These are phyloP conservation scores for Chenopodium suecicum DNA, from an alignment of 148 eudicot species.

Conservation along the genomic window DNA sequence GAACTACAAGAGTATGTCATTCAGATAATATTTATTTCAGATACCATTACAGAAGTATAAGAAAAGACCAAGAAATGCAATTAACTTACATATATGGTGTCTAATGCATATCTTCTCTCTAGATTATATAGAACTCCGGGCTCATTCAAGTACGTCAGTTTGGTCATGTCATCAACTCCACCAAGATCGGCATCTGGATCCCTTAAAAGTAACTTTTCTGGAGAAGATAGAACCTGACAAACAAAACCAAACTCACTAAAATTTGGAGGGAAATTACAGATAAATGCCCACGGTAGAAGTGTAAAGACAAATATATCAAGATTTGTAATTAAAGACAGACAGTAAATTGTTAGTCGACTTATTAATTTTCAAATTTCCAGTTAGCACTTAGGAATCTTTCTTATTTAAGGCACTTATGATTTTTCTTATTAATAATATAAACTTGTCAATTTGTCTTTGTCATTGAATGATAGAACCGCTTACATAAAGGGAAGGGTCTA, in stretches of 20 bases:
- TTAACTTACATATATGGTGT: slow-evolving; percentile 84
- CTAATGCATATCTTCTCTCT: slow-evolving; percentile 86
- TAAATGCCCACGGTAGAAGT: neutral
- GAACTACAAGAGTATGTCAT: neutral
- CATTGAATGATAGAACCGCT: neutral
- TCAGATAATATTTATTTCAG: neutral
- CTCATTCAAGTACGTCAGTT: slow-evolving; percentile 89
- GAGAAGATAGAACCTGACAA: slow-evolving; percentile 57
- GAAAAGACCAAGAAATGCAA: neutral
- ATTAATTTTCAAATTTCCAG: neutral
- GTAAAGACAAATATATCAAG: neutral
- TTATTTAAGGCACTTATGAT: neutral
- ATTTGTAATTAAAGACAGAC: neutral
- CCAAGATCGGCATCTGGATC: slow-evolving; percentile 93
- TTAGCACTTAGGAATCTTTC: neutral
- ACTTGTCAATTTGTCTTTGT: neutral
- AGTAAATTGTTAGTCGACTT: neutral
- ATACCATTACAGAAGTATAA: neutral
- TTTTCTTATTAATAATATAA: neutral
- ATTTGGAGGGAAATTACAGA: slow-evolving; percentile 1
- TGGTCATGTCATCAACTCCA: slow-evolving; percentile 99
- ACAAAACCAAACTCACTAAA: slow-evolving; percentile 13
- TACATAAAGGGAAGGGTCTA: neutral
- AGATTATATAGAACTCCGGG: slow-evolving; percentile 95
- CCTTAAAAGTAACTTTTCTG: slow-evolving; percentile 65